These are phyloP conservation scores for Tricholoma sp. DNA, from an alignment of 768 basidiomycete species.

Conservation along the genomic window DNA sequence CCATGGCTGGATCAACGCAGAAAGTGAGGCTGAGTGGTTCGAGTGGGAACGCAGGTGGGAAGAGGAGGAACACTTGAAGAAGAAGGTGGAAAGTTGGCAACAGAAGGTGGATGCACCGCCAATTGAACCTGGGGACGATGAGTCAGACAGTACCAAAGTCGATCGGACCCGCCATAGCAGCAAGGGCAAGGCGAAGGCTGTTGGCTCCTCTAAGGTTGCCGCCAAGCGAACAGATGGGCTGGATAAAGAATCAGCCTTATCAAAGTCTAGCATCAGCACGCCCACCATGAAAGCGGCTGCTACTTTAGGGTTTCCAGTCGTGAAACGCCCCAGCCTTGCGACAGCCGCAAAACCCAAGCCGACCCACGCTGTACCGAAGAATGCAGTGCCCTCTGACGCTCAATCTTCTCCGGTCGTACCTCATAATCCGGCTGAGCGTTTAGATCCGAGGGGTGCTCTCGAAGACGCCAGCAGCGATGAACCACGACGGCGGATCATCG, in stretches of 20 bases:
- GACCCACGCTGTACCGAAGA: neutral
- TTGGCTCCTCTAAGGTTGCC: neutral
- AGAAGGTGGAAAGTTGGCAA: conserved; percentile 23
- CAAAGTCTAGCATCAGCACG: neutral
- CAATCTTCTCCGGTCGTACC: neutral
- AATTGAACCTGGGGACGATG: conserved; percentile 4
- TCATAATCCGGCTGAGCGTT: neutral
- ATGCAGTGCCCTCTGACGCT: conserved; percentile 2
- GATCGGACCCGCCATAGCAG: neutral
- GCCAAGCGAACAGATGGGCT: neutral
- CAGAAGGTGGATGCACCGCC: conserved; percentile 12
- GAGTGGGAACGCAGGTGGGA: conserved; percentile 37
- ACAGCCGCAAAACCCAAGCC: conserved; percentile 21
- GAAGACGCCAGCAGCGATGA: neutral
- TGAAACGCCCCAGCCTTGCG: conserved; percentile 29
- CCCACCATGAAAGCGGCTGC: conserved; percentile 16
- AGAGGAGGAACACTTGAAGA: conserved; percentile 19
- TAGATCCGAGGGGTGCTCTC: neutral
- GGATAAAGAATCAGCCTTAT: conserved; percentile 4
- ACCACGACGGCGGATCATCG: conserved; percentile 7
- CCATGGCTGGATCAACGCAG: conserved; percentile 32
- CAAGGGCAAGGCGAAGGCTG: neutral
- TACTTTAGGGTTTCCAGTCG: conserved; percentile 39
- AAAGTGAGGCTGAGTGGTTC: conserved; percentile 45
- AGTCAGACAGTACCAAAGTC: neutral